A percentile compares a stretch with the other conserved stretches of the same genome.
Evolutionary conservation across 2,329 filamentous ascomycete species (phyloP).

Genomic region (Thielaviopsis ethacetica): DNA sequence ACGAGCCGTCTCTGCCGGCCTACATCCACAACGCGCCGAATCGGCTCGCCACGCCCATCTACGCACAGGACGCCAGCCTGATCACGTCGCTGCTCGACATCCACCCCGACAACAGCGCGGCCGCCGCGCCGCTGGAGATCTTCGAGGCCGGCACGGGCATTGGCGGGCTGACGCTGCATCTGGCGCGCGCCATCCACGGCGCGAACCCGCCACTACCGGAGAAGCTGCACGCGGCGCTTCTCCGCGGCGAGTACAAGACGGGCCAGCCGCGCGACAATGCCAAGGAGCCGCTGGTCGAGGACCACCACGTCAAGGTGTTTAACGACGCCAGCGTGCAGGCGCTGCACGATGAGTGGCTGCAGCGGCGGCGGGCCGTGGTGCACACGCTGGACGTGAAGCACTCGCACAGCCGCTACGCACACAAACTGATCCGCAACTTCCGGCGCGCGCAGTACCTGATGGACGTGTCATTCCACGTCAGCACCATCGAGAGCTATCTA

Average conservation of each 20-base stretch:
- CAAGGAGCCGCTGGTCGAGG: conserved; percentile 11
- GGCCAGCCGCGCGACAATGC: conserved; percentile 3
- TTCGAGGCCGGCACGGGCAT: conserved; percentile 79
- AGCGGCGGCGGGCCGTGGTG: conserved; percentile 48
- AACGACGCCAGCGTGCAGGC: conserved; percentile 14
- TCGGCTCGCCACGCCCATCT: conserved; percentile 59
- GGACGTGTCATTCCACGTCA: conserved; percentile 59
- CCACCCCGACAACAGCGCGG: conserved; percentile 31
- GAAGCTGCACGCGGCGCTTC: conserved; percentile 19
- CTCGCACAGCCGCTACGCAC: conserved; percentile 47
- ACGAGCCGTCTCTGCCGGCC: conserved; percentile 53
- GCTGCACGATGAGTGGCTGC: conserved; percentile 28
- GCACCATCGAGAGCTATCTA: conserved; percentile 48
- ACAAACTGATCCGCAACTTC: conserved; percentile 48
- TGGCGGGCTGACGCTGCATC: conserved; percentile 59
- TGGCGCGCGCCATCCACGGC: conserved; percentile 60
- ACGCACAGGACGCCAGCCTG: conserved; percentile 56
- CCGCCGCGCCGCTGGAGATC: conserved; percentile 45
- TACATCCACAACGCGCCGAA: conserved; percentile 48
- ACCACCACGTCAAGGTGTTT: conserved; percentile 15
- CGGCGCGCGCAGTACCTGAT: conserved; percentile 51
- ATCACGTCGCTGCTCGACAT: conserved; percentile 66
- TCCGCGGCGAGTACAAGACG: conserved; percentile 1
- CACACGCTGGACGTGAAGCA: conserved; percentile 55
- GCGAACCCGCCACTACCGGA: conserved; percentile 42